Percentiles rank a stretch among this genome's conserved stretches.
These are phyloP conservation scores for Fomitopsis palustris DNA, from an alignment of 1,284 basidiomycete species.

Conservation along the genomic window DNA sequence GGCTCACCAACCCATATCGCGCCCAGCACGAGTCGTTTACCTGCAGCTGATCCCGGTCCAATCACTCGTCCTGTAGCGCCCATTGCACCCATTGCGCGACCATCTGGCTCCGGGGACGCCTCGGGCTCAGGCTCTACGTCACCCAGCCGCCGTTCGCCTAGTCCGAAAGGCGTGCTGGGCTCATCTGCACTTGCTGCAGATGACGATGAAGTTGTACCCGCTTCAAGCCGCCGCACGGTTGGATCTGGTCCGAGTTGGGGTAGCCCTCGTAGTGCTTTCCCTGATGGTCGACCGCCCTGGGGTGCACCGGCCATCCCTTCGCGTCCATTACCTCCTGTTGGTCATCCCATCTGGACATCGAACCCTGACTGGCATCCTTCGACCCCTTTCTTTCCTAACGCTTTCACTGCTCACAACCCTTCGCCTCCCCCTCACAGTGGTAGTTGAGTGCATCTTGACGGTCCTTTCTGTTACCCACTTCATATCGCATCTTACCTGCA, in stretches of 20 bases:
- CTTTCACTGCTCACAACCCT: constrained; percentile 42
- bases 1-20: constrained; percentile 37
- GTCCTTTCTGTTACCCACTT: constrained; percentile 16
- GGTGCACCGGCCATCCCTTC: constrained; percentile 34
- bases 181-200: constrained; percentile 74
- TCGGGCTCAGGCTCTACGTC: constrained; percentile 60
- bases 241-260: constrained; percentile 42
- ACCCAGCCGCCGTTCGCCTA: constrained; percentile 61
- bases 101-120: constrained; percentile 31
- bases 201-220: constrained; percentile 71
- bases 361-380: constrained; percentile 45
- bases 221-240: constrained; percentile 39
- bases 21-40: constrained; percentile 25
- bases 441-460: constrained; percentile 35
- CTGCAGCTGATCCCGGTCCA: constrained; percentile 47
- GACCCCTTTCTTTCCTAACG: constrained; percentile 40
- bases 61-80: constrained; percentile 57
- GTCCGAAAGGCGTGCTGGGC: constrained; percentile 69
- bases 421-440: constrained; percentile 54
- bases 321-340: constrained; percentile 34
- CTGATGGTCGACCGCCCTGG: constrained; percentile 39
- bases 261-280: constrained; percentile 36
- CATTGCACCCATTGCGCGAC: constrained; percentile 40
- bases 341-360: constrained; percentile 39
- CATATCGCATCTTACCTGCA: constrained; percentile 25